Evolutionary conservation across 306 rosid genomes (phyloP).

Genomic region (Arachis stenosperma): DNA sequence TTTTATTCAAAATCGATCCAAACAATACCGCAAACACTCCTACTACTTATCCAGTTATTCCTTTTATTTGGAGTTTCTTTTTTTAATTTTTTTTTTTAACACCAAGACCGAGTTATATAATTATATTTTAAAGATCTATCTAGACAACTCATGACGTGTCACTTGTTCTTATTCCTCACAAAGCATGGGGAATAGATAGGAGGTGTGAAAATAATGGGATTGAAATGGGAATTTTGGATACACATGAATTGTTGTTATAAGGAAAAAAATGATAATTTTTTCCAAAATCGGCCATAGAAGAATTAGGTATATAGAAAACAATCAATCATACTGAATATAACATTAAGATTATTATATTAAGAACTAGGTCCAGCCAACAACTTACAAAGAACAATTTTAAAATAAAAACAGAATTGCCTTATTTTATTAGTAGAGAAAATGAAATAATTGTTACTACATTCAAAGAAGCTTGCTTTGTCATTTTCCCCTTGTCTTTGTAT

Average conservation of each 20-base stretch:
- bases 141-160: constrained; percentile 39
- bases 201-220: constrained; percentile 30
- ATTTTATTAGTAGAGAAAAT: constrained; percentile 28
- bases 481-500: constrained; percentile 50
- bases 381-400: constrained; percentile 44
- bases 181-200: constrained; percentile 33
- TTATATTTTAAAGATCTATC: too few species aligned
- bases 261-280: constrained; percentile 2
- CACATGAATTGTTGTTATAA: constrained; percentile 24
- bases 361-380: constrained; percentile 35
- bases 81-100: too few species aligned
- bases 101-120: too few species aligned
- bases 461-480: constrained; percentile 68
- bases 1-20: too few species aligned
- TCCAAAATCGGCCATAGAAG: constrained; percentile 36
- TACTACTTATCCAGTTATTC: too few species aligned
- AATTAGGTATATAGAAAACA: constrained; percentile 24
- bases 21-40: too few species aligned
- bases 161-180: constrained; percentile 36
- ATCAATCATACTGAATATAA: constrained; percentile 41
- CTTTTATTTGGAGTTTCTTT: too few species aligned
- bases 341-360: constrained; percentile 41
- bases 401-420: constrained; percentile 32
- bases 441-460: constrained; percentile 39
- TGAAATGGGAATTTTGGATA: constrained; percentile 36